phyloP scores from a whole-genome alignment of 2,329 filamentous ascomycete genomes.

The Penicillium verrucosum region DNA sequence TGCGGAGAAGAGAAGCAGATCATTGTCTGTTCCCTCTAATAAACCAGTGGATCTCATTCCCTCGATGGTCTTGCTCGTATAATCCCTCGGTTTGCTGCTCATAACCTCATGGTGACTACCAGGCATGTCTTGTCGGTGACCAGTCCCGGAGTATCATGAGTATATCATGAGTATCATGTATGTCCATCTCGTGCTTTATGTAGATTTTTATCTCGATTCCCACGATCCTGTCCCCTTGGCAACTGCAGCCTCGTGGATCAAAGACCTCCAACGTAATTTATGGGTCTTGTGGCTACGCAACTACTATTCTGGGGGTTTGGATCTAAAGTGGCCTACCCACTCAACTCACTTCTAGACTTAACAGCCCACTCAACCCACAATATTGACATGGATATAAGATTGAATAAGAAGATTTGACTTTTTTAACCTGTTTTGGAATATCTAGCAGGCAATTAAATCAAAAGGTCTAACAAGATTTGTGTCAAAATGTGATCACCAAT shows the following conservation, averaged over 20 bases:
- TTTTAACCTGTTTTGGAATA: not conserved
- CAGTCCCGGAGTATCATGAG: not conserved
- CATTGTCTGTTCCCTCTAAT: not conserved
- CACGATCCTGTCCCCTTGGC: not conserved
- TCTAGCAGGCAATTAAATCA: too few relatives aligned
- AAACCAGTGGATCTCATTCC: not conserved
- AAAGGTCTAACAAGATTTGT: not conserved
- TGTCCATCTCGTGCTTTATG: not conserved
- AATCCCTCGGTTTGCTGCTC: not conserved
- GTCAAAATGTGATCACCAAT: not conserved
- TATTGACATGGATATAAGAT: not conserved
- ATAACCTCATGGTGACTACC: not conserved
- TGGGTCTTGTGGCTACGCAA: constrained; percentile 4
- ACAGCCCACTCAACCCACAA: not conserved
- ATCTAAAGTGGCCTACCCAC: not conserved
- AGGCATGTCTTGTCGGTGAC: not conserved
- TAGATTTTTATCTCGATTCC: not conserved
- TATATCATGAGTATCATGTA: not conserved
- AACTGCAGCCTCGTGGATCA: not conserved
- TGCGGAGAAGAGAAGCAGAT: not conserved
- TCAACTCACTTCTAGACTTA: not conserved
- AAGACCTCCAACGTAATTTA: not conserved
- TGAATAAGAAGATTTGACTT: not conserved
- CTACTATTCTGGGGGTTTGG: not conserved
- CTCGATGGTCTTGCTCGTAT: not conserved